A percentile compares a stretch with the other conserved stretches of the same genome.
phyloP scores from a whole-genome alignment of 1,284 basidiomycete genomes.

The Ganoderma leucocontextum region DNA sequence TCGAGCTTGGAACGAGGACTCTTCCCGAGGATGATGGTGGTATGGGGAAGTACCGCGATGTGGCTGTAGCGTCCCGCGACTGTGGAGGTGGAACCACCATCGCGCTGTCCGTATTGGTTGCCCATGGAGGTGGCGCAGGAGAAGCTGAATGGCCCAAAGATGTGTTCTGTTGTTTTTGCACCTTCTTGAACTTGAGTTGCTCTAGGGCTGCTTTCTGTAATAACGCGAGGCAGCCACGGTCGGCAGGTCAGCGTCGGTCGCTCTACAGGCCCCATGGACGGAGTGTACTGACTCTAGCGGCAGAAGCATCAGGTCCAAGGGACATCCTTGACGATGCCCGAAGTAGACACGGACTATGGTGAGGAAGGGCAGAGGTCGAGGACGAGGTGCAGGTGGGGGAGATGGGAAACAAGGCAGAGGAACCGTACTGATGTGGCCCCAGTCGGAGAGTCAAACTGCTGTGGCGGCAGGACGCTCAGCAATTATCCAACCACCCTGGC shows the following conservation, averaged over 20 bases:
- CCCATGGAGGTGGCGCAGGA: conserved; percentile 34
- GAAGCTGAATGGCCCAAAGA: conserved; percentile 44
- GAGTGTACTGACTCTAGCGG: conserved; percentile 50
- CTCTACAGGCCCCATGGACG: conserved; percentile 31
- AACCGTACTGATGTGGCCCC: conserved; percentile 40
- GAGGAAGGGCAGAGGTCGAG: conserved; percentile 25
- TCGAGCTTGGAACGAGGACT: conserved; percentile 79
- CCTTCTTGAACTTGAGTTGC: conserved; percentile 66
- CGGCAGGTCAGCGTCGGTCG: conserved; percentile 38
- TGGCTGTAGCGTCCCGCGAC: conserved; percentile 62
- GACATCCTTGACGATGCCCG: conserved; percentile 44
- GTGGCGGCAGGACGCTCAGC: conserved; percentile 52
- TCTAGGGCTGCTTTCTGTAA: conserved; percentile 65
- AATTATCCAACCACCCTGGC: conserved; percentile 15
- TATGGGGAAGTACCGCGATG: conserved; percentile 53
- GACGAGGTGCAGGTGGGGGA: conserved; percentile 27
- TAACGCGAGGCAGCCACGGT: conserved; percentile 26
- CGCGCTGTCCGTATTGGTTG: conserved; percentile 22
- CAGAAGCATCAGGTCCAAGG: conserved; percentile 46
- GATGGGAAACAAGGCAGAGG: conserved; percentile 36
- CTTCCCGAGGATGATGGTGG: conserved; percentile 53
- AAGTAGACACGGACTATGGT: conserved; percentile 1
- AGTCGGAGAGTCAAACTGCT: conserved; percentile 68
- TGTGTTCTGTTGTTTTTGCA: conserved; percentile 48
- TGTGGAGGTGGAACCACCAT: conserved; percentile 51